Evolutionary conservation across 108 stramenopile species (phyloP).

Genomic region (Skeletonema marinoi): DNA sequence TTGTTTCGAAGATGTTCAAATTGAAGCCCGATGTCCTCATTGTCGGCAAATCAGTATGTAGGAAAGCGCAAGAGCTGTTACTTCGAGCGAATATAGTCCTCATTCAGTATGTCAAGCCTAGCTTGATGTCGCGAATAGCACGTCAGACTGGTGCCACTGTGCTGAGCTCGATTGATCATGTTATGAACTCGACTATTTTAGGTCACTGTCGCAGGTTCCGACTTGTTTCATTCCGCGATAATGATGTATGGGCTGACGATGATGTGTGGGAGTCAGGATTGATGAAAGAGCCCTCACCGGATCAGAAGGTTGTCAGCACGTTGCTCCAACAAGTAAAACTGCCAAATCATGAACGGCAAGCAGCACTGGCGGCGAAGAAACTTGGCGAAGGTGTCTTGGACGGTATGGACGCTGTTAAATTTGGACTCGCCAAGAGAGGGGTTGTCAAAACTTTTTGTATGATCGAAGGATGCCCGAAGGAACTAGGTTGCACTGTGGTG

Average conservation of each 20-base stretch:
- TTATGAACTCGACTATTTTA: conserved; percentile 79
- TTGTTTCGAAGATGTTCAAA: conserved; percentile 91
- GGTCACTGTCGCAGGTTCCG: conserved; percentile 79
- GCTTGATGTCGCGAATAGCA: conserved; percentile 83
- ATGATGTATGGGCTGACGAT: conserved; percentile 72
- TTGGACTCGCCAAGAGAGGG: conserved; percentile 82
- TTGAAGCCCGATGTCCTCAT: conserved; percentile 88
- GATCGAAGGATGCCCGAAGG: conserved; percentile 92
- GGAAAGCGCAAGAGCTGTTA: conserved; percentile 91
- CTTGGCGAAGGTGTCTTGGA: conserved; percentile 81
- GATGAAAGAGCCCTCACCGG: conserved; percentile 8
- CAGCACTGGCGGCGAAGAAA: conserved; percentile 74
- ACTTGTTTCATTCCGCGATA: conserved; percentile 86
- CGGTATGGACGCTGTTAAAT: conserved; percentile 79
- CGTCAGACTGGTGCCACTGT: conserved; percentile 93
- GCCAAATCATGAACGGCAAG: conserved; percentile 71
- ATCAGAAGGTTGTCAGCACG: conserved; percentile 49
- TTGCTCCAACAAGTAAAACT: conserved; percentile 51
- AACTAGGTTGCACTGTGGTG: conserved; percentile 90
- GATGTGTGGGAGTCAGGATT: neutral
- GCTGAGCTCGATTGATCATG: conserved; percentile 87
- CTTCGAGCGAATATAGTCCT: conserved; percentile 79
- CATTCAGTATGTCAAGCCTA: conserved; percentile 90
- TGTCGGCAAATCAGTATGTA: conserved; percentile 82
- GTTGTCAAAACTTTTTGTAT: conserved; percentile 81